Evolutionary conservation across 495 filamentous ascomycete species (phyloP), one percentile per base, ranked within the genome.

Genomic region (Aspergillus egyptiacus): DNA sequence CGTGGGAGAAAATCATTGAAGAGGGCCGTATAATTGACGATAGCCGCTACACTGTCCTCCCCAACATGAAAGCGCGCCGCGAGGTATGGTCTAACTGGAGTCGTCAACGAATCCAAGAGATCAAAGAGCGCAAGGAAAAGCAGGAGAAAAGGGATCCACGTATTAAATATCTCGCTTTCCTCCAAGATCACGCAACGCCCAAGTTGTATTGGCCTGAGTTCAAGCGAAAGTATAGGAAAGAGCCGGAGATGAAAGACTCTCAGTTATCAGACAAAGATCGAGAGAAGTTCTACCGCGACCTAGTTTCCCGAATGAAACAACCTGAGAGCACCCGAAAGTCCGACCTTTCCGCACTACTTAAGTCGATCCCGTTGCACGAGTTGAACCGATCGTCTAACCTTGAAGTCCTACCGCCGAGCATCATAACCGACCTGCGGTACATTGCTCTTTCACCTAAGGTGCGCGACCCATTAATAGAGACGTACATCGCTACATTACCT

Each of bases 161-260:
- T 18, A 87, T 96, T 49, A 80, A 85, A 20, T 98, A 90, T 63
- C 67, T 96, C 50, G 79, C 77, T 0, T 89, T 98, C 54, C 71
- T 98, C 17, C 80, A 90, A 48, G 80, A 84, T 51, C 72, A 85
- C 47, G 89, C 89, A 1, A 91, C 83, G 0, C 84, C 86, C 1
- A 96, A 96, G 67, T 71, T 97, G 9, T 98, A 94, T 66, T 98
- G 93, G 93, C 82, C 87, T 0, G 93, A 98, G 61, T 98, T 98
- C 64, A 87, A 87, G 53, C 77, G 91, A 24, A 97, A 96, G 59
- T 93, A 83, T 56, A 84, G 83, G 50, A 89, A 85, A 51, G 89
- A 91, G 47, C 61, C 77, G 0, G 80, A 81, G 43, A 94, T 97
- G 91, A 83, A 80, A 39, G 84, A 91, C 53, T 62, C 78, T 6